Conservation (phyloP, 2,329 filamentous ascomycete species). For the Myriosclerotinia curreyana region DNA sequence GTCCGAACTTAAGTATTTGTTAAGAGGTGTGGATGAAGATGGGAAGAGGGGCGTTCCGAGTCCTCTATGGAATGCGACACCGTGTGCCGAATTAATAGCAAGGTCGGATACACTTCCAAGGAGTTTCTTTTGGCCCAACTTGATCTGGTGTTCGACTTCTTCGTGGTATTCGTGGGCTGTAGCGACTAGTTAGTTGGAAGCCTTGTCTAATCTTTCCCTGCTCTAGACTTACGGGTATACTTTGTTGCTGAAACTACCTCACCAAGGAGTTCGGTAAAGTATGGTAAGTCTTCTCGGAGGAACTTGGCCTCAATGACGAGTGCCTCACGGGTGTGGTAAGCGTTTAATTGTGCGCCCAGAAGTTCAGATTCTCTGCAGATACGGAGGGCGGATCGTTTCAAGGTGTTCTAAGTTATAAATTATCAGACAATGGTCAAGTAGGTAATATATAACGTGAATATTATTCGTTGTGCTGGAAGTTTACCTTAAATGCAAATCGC, state of each 20-base stretch:
- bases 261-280: constrained; percentile 92
- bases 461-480: constrained; percentile 24
- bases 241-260: constrained; percentile 88
- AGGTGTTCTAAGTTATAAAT: constrained; percentile 62
- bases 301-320: constrained; percentile 92
- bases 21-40: constrained; percentile 65
- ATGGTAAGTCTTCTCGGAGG: constrained; percentile 90
- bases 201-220: too few species aligned
- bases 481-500: constrained; percentile 93
- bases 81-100: constrained; percentile 82
- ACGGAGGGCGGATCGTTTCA: constrained; percentile 82
- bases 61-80: constrained; percentile 86
- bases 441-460: neutral
- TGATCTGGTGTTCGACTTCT: constrained; percentile 75
- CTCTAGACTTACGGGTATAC: constrained; percentile 64
- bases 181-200: neutral
- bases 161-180: constrained; percentile 87
- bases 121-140: constrained; percentile 72
- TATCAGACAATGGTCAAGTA: constrained; percentile 22
- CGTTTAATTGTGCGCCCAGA: constrained; percentile 81
- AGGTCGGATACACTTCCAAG: constrained; percentile 60
- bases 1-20: constrained; percentile 76
- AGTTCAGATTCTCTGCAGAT: constrained; percentile 95
- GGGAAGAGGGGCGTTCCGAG: constrained; percentile 78
- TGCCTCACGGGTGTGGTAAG: constrained; percentile 90